Percentiles rank a stretch among this genome's conserved stretches.
These are phyloP conservation scores for Fragilariopsis cylindrus DNA, from an alignment of 108 stramenopile genomes.

Conservation along the genomic window DNA sequence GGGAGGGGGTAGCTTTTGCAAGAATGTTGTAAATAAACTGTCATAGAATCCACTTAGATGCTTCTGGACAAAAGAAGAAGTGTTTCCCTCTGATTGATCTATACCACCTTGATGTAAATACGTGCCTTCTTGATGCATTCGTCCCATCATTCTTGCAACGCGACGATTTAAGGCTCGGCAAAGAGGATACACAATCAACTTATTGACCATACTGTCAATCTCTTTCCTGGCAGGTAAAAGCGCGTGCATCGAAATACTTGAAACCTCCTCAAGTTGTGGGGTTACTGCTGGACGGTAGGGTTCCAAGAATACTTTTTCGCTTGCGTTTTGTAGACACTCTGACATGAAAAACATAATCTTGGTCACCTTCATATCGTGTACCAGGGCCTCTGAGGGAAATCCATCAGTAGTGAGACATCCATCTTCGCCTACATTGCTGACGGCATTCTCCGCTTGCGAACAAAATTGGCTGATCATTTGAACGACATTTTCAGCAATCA, in stretches of 20 bases:
- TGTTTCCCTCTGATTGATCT: background rate
- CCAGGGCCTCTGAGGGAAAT: conserved; percentile 57
- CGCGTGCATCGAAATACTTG: conserved; percentile 63
- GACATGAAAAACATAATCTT: conserved; percentile 58
- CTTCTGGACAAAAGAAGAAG: conserved; percentile 71
- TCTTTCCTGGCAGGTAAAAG: conserved; percentile 68
- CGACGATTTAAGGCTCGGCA: conserved; percentile 64
- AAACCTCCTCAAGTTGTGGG: conserved; percentile 78
- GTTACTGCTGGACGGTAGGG: conserved; percentile 84
- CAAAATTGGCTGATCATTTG: conserved; percentile 75
- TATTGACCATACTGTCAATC: conserved; percentile 73
- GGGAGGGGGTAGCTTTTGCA: conserved; percentile 65
- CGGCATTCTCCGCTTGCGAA: conserved; percentile 58
- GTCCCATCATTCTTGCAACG: conserved; percentile 56
- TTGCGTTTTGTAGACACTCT: conserved; percentile 57
- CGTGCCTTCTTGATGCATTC: conserved; percentile 70
- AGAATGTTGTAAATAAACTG: conserved; percentile 47
- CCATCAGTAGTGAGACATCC: conserved; percentile 51
- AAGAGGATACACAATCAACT: conserved; percentile 62
- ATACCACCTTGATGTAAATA: conserved; percentile 50
- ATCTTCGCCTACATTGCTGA: conserved; percentile 61
- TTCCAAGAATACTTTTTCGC: conserved; percentile 80
- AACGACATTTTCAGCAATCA: conserved; percentile 79
- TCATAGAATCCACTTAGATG: conserved; percentile 64
- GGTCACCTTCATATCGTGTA: conserved; percentile 80